Conservation (phyloP, 768 basidiomycete species). For the Hericium erinaceus region DNA sequence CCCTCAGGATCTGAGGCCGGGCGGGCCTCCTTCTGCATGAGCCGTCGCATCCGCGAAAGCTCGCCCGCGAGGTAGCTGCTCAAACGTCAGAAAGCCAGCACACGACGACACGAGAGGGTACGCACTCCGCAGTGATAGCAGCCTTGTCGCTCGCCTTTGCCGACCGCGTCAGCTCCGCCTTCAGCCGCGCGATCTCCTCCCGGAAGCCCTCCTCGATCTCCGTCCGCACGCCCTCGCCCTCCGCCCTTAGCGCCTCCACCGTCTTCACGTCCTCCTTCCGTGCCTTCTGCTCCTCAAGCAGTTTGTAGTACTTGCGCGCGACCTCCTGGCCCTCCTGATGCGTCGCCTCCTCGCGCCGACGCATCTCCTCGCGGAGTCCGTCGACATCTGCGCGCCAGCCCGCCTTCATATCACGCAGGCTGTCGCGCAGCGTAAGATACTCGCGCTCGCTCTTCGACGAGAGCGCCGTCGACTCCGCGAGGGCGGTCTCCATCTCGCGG, state of each 20-base stretch:
- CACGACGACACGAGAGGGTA: slow-evolving; percentile 7
- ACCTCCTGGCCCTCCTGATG: slow-evolving; percentile 57
- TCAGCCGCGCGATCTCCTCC: slow-evolving; percentile 46
- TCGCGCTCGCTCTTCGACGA: slow-evolving; percentile 79
- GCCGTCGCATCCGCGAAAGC: slow-evolving; percentile 56
- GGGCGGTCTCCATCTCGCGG: slow-evolving; percentile 70
- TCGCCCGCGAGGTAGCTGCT: slow-evolving; percentile 51
- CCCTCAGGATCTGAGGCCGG: neutral
- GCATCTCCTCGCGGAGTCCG: slow-evolving; percentile 64
- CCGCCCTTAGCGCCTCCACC: slow-evolving; percentile 40
- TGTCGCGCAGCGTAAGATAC: slow-evolving; percentile 70
- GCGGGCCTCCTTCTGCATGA: slow-evolving; percentile 52
- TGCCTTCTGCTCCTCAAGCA: slow-evolving; percentile 54
- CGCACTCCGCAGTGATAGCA: slow-evolving; percentile 53
- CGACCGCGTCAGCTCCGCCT: slow-evolving; percentile 43
- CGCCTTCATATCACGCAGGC: slow-evolving; percentile 61
- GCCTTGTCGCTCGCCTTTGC: slow-evolving; percentile 49
- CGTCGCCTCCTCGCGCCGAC: slow-evolving; percentile 60
- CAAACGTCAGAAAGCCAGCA: slow-evolving; percentile 7
- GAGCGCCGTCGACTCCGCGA: slow-evolving; percentile 65
- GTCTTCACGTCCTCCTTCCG: slow-evolving; percentile 36
- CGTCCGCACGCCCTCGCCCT: slow-evolving; percentile 38
- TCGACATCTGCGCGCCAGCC: slow-evolving; percentile 71
- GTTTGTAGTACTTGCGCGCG: slow-evolving; percentile 57
- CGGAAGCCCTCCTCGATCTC: slow-evolving; percentile 56